Evolutionary conservation across 1,284 basidiomycete species (phyloP).

Genomic region (Apiotrichum porosum): DNA sequence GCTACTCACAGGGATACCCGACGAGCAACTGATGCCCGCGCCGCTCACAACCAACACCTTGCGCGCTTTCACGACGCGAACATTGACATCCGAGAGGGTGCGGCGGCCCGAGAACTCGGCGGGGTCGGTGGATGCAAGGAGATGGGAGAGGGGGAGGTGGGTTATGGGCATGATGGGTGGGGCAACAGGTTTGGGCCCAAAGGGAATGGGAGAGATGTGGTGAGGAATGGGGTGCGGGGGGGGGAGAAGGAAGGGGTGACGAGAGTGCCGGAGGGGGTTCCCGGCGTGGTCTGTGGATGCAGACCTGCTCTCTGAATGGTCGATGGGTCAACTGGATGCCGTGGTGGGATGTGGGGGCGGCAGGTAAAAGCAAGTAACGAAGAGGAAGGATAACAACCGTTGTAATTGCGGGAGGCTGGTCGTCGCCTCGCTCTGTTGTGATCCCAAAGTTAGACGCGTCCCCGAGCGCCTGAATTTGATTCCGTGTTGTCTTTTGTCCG

Average conservation of each 20-base stretch:
- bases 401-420: neutral
- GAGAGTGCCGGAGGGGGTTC: neutral
- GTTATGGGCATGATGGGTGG: slow-evolving; percentile 27
- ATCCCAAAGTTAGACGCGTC: slow-evolving; percentile 5
- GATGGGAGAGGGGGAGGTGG: slow-evolving; percentile 29
- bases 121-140: slow-evolving; percentile 22
- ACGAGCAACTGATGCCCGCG: slow-evolving; percentile 87
- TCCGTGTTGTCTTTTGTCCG: no score
- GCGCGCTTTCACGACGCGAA: slow-evolving; percentile 72
- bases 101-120: slow-evolving; percentile 26
- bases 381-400: no score
- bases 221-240: neutral
- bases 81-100: slow-evolving; percentile 62
- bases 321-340: no score
- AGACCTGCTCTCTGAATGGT: no score
- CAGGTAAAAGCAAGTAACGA: no score
- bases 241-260: neutral
- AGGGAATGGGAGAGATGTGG: neutral
- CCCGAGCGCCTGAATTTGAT: no score
- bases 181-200: neutral
- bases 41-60: slow-evolving; percentile 82
- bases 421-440: neutral
- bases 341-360: no score
- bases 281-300: no score
- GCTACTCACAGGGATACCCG: slow-evolving; percentile 76